phyloP scores from a whole-genome alignment of 2,329 filamentous ascomycete species.

The Cadophora luteo-olivacea region DNA sequence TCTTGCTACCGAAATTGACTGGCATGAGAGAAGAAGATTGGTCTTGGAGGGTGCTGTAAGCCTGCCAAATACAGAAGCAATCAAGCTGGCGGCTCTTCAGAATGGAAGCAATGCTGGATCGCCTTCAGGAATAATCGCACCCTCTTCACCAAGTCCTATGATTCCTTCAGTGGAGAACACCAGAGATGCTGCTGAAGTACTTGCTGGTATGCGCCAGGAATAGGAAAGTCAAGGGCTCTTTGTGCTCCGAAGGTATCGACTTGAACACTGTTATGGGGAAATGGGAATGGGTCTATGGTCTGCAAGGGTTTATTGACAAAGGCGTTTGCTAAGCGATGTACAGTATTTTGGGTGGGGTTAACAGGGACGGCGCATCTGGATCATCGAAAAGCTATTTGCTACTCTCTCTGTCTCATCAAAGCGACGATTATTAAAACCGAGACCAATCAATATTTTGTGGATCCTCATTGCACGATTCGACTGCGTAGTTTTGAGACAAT shows the following conservation, averaged over 20 bases:
- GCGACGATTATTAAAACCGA: neutral
- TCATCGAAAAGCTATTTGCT: neutral
- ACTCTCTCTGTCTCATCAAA: neutral
- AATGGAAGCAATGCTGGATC: constrained; percentile 15
- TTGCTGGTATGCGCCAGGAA: constrained; percentile 38
- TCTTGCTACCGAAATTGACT: constrained; percentile 69
- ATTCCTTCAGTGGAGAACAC: constrained; percentile 32
- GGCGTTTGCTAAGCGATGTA: constrained; percentile 19
- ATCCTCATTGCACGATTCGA: neutral
- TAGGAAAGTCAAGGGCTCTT: constrained; percentile 6
- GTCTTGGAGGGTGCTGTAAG: constrained; percentile 56
- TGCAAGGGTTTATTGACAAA: neutral
- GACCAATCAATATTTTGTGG: neutral
- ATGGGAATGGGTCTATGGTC: neutral
- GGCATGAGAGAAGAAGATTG: constrained; percentile 63
- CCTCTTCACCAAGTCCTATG: constrained; percentile 27
- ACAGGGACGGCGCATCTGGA: constrained; percentile 1
- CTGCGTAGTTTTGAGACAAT: neutral
- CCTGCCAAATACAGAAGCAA: constrained; percentile 34
- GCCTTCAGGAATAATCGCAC: constrained; percentile 16
- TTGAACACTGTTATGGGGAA: neutral
- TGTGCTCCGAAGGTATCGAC: neutral
- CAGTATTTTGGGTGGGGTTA: neutral
- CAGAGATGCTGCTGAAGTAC: constrained; percentile 39
- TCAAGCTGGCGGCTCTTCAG: constrained; percentile 30